These are phyloP conservation scores for Parasarocladium wereldwijsianum DNA, from an alignment of 2,329 filamentous ascomycete species.

Conservation along the genomic window DNA sequence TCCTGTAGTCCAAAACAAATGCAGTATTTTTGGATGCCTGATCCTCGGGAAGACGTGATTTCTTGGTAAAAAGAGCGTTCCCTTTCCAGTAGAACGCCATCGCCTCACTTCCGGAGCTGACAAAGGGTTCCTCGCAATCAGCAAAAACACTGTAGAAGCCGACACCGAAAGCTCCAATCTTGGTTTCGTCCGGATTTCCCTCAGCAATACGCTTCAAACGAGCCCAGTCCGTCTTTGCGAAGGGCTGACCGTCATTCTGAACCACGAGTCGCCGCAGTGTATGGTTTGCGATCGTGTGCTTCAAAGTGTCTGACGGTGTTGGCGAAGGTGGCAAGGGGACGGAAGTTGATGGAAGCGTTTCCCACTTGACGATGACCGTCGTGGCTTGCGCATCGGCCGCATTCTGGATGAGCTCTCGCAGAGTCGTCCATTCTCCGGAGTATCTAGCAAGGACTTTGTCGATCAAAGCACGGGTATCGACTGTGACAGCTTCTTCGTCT, in stretches of 20 bases:
- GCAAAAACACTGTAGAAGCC: conserved; percentile 98
- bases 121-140: conserved; percentile 94
- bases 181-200: conserved; percentile 96
- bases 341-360: conserved; percentile 70
- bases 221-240: conserved; percentile 83
- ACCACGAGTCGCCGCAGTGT: conserved; percentile 80
- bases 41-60: conserved; percentile 55
- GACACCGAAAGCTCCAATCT: conserved; percentile 96
- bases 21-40: conserved; percentile 60
- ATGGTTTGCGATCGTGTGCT: conserved; percentile 72
- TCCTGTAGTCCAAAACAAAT: conserved; percentile 92
- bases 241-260: conserved; percentile 80
- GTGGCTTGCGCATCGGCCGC: conserved; percentile 92
- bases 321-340: conserved; percentile 54
- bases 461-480: conserved; percentile 91
- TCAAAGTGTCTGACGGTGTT: conserved; percentile 57
- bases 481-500: conserved; percentile 93
- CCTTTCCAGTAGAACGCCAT: conserved; percentile 99
- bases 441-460: conserved; percentile 96
- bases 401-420: conserved; percentile 93
- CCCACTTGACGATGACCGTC: conserved; percentile 80
- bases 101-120: conserved; percentile 79
- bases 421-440: conserved; percentile 81
- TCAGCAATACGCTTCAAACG: conserved; percentile 95
- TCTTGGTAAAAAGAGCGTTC: conserved; percentile 90